Conservation (phyloP, 1,284 basidiomycete genomes). For the Apiotrichum sp. region DNA sequence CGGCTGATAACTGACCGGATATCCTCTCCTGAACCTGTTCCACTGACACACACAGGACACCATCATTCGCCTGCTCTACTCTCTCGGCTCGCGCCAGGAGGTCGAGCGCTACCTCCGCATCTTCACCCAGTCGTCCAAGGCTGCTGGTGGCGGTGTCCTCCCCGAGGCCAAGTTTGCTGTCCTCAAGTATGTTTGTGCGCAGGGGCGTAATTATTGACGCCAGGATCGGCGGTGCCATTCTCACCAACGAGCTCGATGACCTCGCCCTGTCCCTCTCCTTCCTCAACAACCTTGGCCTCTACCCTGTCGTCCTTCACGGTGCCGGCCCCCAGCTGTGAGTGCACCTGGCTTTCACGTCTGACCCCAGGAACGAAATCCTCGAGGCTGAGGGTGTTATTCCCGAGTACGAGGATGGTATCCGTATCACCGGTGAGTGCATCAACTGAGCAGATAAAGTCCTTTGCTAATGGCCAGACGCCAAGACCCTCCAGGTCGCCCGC, state of each 20-base stretch:
- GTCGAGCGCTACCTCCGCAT: conserved; percentile 94
- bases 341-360: background rate
- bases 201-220: background rate
- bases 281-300: conserved; percentile 85
- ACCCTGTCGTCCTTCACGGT: conserved; percentile 89
- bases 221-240: conserved; percentile 81
- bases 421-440: conserved; percentile 68
- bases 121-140: conserved; percentile 81
- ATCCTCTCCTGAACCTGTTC: background rate
- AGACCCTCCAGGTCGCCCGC: conserved; percentile 84
- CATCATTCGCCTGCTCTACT: conserved; percentile 87
- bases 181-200: conserved; percentile 57
- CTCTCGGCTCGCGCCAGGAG: conserved; percentile 88
- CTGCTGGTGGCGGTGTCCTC: conserved; percentile 51
- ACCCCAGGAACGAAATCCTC: conserved; percentile 66
- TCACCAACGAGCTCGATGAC: conserved; percentile 77
- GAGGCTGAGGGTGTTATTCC: conserved; percentile 83
- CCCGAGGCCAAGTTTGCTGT: conserved; percentile 78
- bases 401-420: conserved; percentile 92
- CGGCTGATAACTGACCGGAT: no score
- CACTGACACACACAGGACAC: conserved; percentile 59
- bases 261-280: conserved; percentile 88
- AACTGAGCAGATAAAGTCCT: background rate
- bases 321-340: conserved; percentile 76
- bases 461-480: conserved; percentile 58